These are phyloP conservation scores for Arctium minus DNA, from an alignment of 129 eudicot genomes.

Conservation along the genomic window DNA sequence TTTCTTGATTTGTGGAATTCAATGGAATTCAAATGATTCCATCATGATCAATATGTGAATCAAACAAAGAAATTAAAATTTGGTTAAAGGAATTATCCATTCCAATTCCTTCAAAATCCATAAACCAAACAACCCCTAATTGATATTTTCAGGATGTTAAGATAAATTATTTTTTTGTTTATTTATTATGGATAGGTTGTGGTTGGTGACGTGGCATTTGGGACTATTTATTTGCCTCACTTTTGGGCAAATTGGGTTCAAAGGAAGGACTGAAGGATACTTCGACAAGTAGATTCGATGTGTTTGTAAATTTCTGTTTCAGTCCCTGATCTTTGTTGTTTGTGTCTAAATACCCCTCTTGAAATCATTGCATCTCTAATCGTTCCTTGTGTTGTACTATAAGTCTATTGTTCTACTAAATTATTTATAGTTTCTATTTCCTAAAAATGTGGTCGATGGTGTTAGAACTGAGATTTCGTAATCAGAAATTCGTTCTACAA, in stretches of 20 bases:
- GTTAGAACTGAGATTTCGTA: too few species aligned
- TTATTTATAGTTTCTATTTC: neutral
- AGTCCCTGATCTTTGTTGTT: conserved; percentile 3
- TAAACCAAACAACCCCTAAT: too few species aligned
- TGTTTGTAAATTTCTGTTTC: conserved; percentile 14
- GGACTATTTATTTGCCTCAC: conserved; percentile 82
- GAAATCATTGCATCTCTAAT: conserved; percentile 7
- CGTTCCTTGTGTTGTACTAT: conserved; percentile 17
- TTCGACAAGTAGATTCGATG: conserved; percentile 38
- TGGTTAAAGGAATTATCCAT: too few species aligned
- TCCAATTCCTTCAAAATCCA: too few species aligned
- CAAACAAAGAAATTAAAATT: too few species aligned
- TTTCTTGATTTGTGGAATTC: too few species aligned
- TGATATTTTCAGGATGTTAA: too few species aligned
- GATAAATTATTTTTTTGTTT: neutral
- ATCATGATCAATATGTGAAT: too few species aligned
- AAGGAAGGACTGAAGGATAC: conserved; percentile 94
- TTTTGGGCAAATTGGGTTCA: conserved; percentile 98
- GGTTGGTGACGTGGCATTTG: conserved; percentile 91
- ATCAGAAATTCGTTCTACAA: too few species aligned
- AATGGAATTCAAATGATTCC: too few species aligned
- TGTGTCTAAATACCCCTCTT: conserved; percentile 17
- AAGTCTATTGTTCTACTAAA: neutral
- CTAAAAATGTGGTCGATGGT: neutral
- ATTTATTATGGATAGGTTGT: conserved; percentile 53